Evolutionary conservation across 2,329 filamentous ascomycete genomes (phyloP), one percentile per base, ranked within the genome.

Genomic region (Ceratocystis destructans): DNA sequence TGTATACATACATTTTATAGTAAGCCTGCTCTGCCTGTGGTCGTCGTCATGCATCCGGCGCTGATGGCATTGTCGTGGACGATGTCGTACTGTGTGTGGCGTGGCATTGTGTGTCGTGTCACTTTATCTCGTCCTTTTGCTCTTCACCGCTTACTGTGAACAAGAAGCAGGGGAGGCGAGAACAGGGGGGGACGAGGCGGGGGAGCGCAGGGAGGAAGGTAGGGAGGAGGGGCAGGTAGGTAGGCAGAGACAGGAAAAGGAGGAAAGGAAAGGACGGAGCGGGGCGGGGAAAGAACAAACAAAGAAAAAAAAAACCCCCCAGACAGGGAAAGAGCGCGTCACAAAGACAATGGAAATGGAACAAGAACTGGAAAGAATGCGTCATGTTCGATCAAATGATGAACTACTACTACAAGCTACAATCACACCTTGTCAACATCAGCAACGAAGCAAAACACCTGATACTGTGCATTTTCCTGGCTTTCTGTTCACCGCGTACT

Each of bases 61-160:
- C 31, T 59, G 55, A 28, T 28, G 48, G 25, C 3, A 1, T 25
- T 6, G 55, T 59, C 55, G 55, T 37, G 6, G 20, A 59, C 7
- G 5, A n/a, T 33, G 55, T 37, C 15, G 31, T 17, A 31, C 17
- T 7, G 28, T 12, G 17, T 7, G 28, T 12, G 15, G 31, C n/a
- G n/a, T 37, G 55, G 28, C 55, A 31, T 31, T 20, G 8, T n/a
- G 55, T 59, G 55, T 57, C 55, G 55, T 59, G 55, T 59, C 55
- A 59, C 55, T 59, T 59, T 59, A 31, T n/a, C 12, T 15, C 37
- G 37, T 41, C 37, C 37, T 41, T 10, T 15, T 41, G 12, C 17
- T 37, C 55, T 22, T 59, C 28, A 59, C 55, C 55, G 55, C 55
- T 59, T 6, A 37, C 20, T 10, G 7, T 57, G 25, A 31, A 31